Conservation (phyloP, 2,329 filamentous ascomycete genomes). For the Botrytis tulipae region DNA sequence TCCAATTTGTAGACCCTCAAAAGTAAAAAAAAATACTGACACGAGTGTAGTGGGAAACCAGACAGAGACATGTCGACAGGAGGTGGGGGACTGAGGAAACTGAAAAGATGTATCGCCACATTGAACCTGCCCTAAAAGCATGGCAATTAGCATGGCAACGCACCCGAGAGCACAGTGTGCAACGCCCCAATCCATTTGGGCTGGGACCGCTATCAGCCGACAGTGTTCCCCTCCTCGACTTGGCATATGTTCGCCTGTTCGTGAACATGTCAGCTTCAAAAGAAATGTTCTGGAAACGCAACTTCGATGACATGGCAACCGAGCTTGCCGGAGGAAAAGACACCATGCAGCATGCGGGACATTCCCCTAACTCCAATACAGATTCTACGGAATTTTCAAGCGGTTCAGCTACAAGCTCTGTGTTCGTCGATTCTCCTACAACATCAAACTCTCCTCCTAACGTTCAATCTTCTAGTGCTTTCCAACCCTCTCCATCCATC, state of each 20-base stretch:
- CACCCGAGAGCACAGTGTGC: slow-evolving; percentile 79
- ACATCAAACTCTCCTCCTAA: slow-evolving; percentile 51
- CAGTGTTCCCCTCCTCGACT: slow-evolving; percentile 83
- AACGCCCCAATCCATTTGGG: slow-evolving; percentile 81
- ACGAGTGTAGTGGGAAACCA: slow-evolving; percentile 70
- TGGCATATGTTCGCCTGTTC: slow-evolving; percentile 89
- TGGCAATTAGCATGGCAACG: slow-evolving; percentile 93
- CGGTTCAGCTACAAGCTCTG: slow-evolving; percentile 44
- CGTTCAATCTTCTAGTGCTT: slow-evolving; percentile 30
- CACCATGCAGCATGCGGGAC: slow-evolving; percentile 69
- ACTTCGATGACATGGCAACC: slow-evolving; percentile 88
- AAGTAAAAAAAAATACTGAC: background rate
- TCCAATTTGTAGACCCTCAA: background rate
- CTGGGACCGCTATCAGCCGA: slow-evolving; percentile 82
- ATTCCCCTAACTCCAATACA: slow-evolving; percentile 52
- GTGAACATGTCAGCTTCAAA: slow-evolving; percentile 91
- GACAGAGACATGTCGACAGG: slow-evolving; percentile 83
- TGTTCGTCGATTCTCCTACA: slow-evolving; percentile 52
- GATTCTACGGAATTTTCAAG: slow-evolving; percentile 31
- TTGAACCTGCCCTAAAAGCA: slow-evolving; percentile 87
- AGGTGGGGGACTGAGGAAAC: slow-evolving; percentile 91
- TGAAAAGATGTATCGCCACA: slow-evolving; percentile 92
- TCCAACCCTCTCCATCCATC: slow-evolving; percentile 29
- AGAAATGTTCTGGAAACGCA: slow-evolving; percentile 89
- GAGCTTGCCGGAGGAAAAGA: slow-evolving; percentile 79